Evolutionary conservation across 805 yeast genomes (phyloP), one percentile per base, ranked within the genome.

Genomic region (Lachancea meyersii): DNA sequence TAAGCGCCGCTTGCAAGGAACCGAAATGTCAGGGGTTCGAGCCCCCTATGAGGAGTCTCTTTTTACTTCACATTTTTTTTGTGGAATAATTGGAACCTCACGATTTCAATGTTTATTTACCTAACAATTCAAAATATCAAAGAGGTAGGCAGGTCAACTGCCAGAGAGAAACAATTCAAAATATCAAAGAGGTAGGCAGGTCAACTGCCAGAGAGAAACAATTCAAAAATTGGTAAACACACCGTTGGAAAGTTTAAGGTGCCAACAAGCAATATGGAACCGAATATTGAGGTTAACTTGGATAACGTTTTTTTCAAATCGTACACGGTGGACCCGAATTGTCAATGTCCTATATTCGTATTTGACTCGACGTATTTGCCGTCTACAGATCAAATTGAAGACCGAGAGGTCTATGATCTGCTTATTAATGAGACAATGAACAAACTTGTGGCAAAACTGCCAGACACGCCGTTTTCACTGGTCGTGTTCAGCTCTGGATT

Each of bases 281-380:
- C 44, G 16, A 40, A 41, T 56, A 43, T 63, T 28, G 59, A 62
- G 38, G 55, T 63, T 21, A 59, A 64, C 43, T 61, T 64, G 5
- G 60, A 64, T 35, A 71, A 68, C 52, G 69, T 71, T 19, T 79
- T 83, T 55, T 81, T 73, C 68, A 70, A 72, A 49, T 67, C 93
- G 1, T 72, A 71, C 38, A 71, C 82, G 1, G 57, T 63, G 28
- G 96, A 88, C 56, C 87, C 91, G 0, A 68, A 69, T 39, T 72
- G 86, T 1, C 68, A 73, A 6, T 71, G 79, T 19, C 95, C 96
- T 0, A 63, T 91, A 9, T 88, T 79, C 55, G 80, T 88, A 4
- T 78, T 91, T 47, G 96, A 91, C 60, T 78, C 96, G 3, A 79
- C 89, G 11, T 83, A 77, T 50, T 68, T 89, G 9, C 96, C 96